A percentile compares a stretch with the other conserved stretches of the same genome.
These are phyloP conservation scores for Dendrobium officinale DNA, from an alignment of 106 monocot species.

Conservation along the genomic window DNA sequence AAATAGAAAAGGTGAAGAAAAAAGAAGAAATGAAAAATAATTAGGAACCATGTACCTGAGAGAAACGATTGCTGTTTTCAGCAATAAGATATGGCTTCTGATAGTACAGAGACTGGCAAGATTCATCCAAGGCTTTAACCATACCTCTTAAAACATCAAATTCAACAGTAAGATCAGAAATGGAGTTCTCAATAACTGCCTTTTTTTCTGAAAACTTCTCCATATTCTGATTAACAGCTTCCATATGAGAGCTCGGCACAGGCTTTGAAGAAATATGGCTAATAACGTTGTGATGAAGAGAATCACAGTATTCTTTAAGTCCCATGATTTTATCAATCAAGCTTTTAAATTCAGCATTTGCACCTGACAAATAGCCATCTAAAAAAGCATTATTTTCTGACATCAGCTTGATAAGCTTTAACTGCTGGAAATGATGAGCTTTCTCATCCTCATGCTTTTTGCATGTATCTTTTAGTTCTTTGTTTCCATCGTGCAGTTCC, in stretches of 20 bases:
- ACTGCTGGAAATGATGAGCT: conserved; percentile 15
- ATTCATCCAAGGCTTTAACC: conserved; percentile 22
- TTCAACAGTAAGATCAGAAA: conserved; percentile 26
- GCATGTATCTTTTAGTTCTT: conserved; percentile 15
- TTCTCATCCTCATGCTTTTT: conserved; percentile 28
- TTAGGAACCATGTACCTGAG: conserved; percentile 20
- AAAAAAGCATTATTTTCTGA: conserved; percentile 16
- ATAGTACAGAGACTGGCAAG: conserved; percentile 12
- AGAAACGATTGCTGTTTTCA: conserved; percentile 23
- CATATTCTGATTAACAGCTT: conserved; percentile 15
- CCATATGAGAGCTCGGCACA: conserved; percentile 19
- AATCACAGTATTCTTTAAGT: conserved; percentile 18
- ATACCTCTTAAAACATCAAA: conserved; percentile 16
- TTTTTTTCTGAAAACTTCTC: conserved; percentile 24
- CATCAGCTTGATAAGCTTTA: conserved; percentile 11
- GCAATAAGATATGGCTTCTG: conserved; percentile 25
- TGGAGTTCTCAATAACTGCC: conserved; percentile 18
- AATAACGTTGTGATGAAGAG: conserved; percentile 18
- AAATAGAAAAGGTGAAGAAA: not conserved
- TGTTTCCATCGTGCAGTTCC: conserved; percentile 32
- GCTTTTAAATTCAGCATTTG: conserved; percentile 34
- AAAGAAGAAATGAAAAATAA: not conserved
- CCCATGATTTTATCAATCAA: conserved; percentile 20
- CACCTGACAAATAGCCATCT: conserved; percentile 33
- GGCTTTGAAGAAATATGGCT: conserved; percentile 17